These are phyloP conservation scores for Chaetomiaceae sp. DNA, from an alignment of 2,329 filamentous ascomycete species.

Conservation along the genomic window DNA sequence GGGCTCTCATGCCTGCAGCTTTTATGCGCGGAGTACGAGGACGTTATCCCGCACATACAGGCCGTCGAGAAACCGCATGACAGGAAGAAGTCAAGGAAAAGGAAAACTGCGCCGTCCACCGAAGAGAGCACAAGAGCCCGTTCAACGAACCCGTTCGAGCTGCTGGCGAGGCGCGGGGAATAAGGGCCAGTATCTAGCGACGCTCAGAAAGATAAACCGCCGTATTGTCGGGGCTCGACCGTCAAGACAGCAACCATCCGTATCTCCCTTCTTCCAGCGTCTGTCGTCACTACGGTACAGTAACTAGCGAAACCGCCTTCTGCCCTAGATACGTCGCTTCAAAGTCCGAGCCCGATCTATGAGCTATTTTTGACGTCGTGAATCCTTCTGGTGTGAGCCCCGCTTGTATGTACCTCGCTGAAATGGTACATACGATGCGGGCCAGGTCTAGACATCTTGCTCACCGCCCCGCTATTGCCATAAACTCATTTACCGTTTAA, in stretches of 20 bases:
- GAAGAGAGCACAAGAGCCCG: constrained; percentile 7
- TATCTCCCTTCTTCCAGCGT: too few relatives aligned
- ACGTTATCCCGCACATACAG: constrained; percentile 12
- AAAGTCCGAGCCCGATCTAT: background rate
- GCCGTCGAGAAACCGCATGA: constrained; percentile 6
- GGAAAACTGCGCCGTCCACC: constrained; percentile 3
- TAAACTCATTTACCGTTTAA: background rate
- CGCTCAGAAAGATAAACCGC: too few relatives aligned
- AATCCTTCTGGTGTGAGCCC: too few relatives aligned
- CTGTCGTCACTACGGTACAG: too few relatives aligned
- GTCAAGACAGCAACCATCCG: too few relatives aligned
- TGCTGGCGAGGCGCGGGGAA: constrained; percentile 9
- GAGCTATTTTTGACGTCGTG: background rate
- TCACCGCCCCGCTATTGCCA: background rate
- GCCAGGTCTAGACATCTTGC: background rate
- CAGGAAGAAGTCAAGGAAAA: constrained; percentile 13
- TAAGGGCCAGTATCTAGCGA: too few relatives aligned
- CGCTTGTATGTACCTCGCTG: background rate
- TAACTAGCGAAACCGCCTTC: background rate
- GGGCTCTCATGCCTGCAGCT: constrained; percentile 11
- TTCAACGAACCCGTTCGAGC: constrained; percentile 17
- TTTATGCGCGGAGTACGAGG: constrained; percentile 13
- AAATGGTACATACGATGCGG: background rate
- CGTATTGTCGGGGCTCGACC: too few relatives aligned
- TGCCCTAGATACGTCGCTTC: background rate